phyloP scores from a whole-genome alignment of 495 filamentous ascomycete genomes.

The Xylaria venustula region DNA sequence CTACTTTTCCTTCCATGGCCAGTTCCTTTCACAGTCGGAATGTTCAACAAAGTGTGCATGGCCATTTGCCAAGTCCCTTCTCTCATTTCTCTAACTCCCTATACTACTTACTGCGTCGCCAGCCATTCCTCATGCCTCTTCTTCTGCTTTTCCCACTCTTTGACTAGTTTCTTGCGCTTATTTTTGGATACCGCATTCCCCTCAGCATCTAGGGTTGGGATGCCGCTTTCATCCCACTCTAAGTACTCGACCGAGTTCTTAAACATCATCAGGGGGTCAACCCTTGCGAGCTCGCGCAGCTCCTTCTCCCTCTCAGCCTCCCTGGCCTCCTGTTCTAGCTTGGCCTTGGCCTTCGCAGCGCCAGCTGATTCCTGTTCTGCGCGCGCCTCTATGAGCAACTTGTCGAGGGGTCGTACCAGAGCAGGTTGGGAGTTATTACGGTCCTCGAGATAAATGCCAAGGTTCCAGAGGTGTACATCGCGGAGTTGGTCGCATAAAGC shows the following conservation, averaged over 20 bases:
- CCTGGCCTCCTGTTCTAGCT: constrained; percentile 50
- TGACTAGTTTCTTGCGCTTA: constrained; percentile 65
- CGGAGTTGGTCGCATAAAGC: constrained; percentile 65
- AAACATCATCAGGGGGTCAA: constrained; percentile 49
- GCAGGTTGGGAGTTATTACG: constrained; percentile 52
- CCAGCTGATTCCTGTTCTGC: constrained; percentile 52
- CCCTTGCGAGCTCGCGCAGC: constrained; percentile 30
- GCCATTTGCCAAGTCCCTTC: too few relatives aligned
- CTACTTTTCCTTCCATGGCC: too few relatives aligned
- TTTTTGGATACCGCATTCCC: constrained; percentile 70
- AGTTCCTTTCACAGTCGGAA: too few relatives aligned
- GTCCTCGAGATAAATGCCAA: constrained; percentile 75
- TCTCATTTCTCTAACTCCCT: too few relatives aligned
- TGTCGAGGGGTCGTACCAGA: constrained; percentile 60
- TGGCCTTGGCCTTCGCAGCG: constrained; percentile 42
- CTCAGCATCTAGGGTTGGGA: constrained; percentile 61
- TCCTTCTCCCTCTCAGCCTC: constrained; percentile 48
- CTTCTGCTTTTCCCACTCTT: constrained; percentile 77
- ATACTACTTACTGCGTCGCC: constrained; percentile 16
- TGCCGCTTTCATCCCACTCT: constrained; percentile 72
- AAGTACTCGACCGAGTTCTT: constrained; percentile 56
- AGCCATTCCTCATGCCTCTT: constrained; percentile 59
- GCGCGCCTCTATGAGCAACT: constrained; percentile 58
- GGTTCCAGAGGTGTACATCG: constrained; percentile 62
- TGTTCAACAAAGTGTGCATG: too few relatives aligned